Evolutionary conservation across 1,284 basidiomycete species (phyloP).

Genomic region (Cryptococcus floricola): DNA sequence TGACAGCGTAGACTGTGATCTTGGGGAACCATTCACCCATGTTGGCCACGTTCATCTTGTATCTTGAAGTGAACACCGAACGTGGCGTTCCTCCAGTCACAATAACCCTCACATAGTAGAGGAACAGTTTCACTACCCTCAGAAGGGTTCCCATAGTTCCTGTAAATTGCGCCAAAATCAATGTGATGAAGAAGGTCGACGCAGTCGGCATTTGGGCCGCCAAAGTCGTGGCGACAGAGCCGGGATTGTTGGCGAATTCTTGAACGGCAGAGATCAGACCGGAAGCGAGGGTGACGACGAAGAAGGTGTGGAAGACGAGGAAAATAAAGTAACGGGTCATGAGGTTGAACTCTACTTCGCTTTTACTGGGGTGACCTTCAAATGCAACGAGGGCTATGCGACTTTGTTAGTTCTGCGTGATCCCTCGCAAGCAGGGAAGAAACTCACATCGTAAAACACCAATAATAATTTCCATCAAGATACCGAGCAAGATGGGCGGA

Average conservation of each 20-base stretch:
- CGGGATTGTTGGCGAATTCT: constrained; percentile 54
- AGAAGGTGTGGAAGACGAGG: constrained; percentile 63
- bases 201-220: constrained; percentile 64
- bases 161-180: constrained; percentile 55
- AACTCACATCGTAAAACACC: constrained; percentile 61
- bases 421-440: neutral
- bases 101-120: constrained; percentile 64
- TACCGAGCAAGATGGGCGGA: constrained; percentile 64
- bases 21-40: constrained; percentile 80
- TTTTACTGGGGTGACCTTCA: constrained; percentile 68
- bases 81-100: constrained; percentile 53
- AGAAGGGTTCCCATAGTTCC: constrained; percentile 52
- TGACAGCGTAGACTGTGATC: constrained; percentile 70
- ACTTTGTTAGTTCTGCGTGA: neutral
- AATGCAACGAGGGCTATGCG: constrained; percentile 60
- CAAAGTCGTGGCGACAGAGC: constrained; percentile 55
- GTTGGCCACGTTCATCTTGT: constrained; percentile 34
- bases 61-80: constrained; percentile 50
- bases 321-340: constrained; percentile 74
- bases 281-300: constrained; percentile 65
- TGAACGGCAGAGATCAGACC: constrained; percentile 56
- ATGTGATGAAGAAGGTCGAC: constrained; percentile 75
- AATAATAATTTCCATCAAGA: constrained; percentile 59
- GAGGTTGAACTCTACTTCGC: constrained; percentile 66
- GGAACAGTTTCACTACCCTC: constrained; percentile 59